These are phyloP conservation scores for Patellifolia procumbens DNA, from an alignment of 179 eudicot species.

Conservation along the genomic window DNA sequence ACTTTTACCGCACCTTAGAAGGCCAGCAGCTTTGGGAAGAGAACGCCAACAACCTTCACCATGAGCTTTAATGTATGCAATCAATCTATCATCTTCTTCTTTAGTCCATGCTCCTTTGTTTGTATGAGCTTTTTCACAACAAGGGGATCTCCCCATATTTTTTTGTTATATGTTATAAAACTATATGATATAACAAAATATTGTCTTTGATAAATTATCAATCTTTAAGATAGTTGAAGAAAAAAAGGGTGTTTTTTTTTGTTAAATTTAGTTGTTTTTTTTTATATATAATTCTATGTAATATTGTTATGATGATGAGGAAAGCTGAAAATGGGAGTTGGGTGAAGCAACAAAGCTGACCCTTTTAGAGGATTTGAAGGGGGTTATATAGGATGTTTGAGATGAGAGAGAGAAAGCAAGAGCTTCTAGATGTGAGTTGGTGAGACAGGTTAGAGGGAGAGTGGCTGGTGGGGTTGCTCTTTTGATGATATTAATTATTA, in stretches of 20 bases:
- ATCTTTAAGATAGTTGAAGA: neutral
- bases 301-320: constrained; percentile 23
- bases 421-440: constrained; percentile 96
- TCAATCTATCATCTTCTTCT: constrained; percentile 84
- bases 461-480: constrained; percentile 53
- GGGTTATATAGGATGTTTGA: constrained; percentile 57
- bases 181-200: too few species aligned
- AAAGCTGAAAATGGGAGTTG: constrained; percentile 28
- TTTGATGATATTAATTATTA: constrained; percentile 35
- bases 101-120: constrained; percentile 97
- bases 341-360: constrained; percentile 48
- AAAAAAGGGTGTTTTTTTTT: neutral
- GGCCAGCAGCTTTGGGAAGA: constrained; percentile 86
- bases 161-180: too few species aligned
- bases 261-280: neutral
- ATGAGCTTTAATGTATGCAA: constrained; percentile 67
- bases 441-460: constrained; percentile 68
- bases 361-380: constrained; percentile 38
- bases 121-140: constrained; percentile 91
- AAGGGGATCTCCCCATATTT: constrained; percentile 87
- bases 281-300: neutral
- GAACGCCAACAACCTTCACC: constrained; percentile 94
- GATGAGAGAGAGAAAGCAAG: constrained; percentile 33
- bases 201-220: neutral
- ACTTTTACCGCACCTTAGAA: constrained; percentile 84